phyloP scores from a whole-genome alignment of 75 land plant species.

The Azolla pinnata region DNA sequence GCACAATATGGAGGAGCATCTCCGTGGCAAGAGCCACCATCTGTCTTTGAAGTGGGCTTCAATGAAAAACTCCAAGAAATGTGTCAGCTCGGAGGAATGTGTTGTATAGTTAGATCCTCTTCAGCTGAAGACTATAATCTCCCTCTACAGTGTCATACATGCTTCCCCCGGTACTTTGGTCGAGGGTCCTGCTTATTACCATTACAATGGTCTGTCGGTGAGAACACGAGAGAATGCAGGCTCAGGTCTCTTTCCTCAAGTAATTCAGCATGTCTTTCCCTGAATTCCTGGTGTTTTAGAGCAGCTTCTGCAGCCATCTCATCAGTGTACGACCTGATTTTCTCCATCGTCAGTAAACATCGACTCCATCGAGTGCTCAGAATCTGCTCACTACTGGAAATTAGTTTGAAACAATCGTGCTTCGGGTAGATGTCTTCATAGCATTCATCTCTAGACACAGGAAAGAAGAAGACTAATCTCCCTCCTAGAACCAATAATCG shows the following conservation, averaged over 20 bases:
- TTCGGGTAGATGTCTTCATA: slow-evolving; percentile 41
- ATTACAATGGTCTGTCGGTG: slow-evolving; percentile 23
- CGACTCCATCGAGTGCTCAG: slow-evolving; percentile 79
- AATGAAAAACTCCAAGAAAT: too few relatives aligned
- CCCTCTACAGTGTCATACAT: slow-evolving; percentile 29
- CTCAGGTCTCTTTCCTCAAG: slow-evolving; percentile 65
- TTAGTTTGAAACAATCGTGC: slow-evolving; percentile 71
- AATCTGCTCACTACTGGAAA: slow-evolving; percentile 72
- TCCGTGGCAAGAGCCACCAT: too few relatives aligned
- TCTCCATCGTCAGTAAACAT: slow-evolving; percentile 85
- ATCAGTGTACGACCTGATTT: slow-evolving; percentile 49
- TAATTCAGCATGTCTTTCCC: slow-evolving; percentile 73
- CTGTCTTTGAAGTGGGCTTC: too few relatives aligned
- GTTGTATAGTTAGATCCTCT: too few relatives aligned
- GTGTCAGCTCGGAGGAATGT: too few relatives aligned
- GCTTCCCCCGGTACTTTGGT: slow-evolving; percentile 91
- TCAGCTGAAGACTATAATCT: background rate
- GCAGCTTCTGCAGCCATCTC: slow-evolving; percentile 52
- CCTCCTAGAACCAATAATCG: slow-evolving; percentile 79
- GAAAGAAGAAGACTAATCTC: slow-evolving; percentile 87
- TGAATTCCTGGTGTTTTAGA: slow-evolving; percentile 63
- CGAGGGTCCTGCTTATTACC: slow-evolving; percentile 42
- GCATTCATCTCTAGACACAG: slow-evolving; percentile 49
- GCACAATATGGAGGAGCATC: too few relatives aligned
- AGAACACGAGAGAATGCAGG: slow-evolving; percentile 65